Evolutionary conservation across 139 green algal genomes (phyloP), one percentile per base, ranked within the genome.

Genomic region (Spirogloea muscicola): DNA sequence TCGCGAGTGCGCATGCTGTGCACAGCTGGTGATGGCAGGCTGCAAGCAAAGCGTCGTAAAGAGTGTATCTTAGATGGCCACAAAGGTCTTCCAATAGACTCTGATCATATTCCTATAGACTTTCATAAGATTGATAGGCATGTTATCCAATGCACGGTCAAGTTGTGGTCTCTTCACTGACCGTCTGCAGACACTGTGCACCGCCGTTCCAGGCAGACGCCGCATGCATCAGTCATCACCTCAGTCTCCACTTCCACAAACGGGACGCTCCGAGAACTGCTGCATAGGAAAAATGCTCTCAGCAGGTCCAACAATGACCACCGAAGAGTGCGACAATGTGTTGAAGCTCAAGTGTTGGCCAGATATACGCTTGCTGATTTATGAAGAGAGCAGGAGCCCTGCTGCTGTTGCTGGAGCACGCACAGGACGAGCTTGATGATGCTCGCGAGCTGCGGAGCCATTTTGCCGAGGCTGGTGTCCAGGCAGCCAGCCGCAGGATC

Each of bases 11-110:
- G 59, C 59, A 68, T 6, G 4, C 37, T 6, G 33, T 5, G 27
- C 59, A 68, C 3, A 68, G 59, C 42, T 68, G 25, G 59, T 68
- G 59, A 4, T 36, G 33, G 43, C 59, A 68, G 10, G 25, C 59
- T 68, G 59, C 13, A 29, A 38, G 43, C 31, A 5, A 62, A 55
- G 21, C 46, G 21, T 21, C 46, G 21, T 31, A 21, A 55, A 21
- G 21, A 55, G 21, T 21, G 21, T 55, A 21, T 55, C 21, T 31
- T 21, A 31, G 46, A 55, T 21, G 21, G 21, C 21, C 21, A 55
- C 21, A 55, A 31, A 55, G 21, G 46, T 31, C 46, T 55, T 21
- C 46, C 21, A n/a, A n/a, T n/a, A n/a, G n/a, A n/a, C n/a, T n/a
- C n/a, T n/a, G n/a, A n/a, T 21, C 21, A 55, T 55, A 21, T 21